phyloP scores from a whole-genome alignment of 345 rosid species.

The Corchorus capsularis region DNA sequence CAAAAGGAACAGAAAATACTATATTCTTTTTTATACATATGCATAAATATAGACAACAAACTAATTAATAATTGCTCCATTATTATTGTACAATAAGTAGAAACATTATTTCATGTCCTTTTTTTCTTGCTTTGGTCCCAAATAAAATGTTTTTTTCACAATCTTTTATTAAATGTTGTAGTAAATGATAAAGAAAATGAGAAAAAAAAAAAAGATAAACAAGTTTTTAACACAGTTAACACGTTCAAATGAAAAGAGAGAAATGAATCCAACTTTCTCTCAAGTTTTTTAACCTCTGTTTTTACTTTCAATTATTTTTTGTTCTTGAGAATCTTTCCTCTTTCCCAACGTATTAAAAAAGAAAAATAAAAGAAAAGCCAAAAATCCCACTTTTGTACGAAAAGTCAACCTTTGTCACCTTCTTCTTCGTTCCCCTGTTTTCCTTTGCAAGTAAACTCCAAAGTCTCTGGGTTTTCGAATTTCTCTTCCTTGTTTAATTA shows the following conservation, averaged over 20 bases:
- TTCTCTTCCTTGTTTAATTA: conserved; percentile 3
- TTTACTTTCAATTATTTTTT: background rate
- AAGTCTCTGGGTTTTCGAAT: background rate
- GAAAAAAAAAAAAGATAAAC: background rate
- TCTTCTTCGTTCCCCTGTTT: background rate
- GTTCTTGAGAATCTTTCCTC: background rate
- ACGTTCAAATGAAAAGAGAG: conserved; percentile 11
- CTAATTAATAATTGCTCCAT: background rate
- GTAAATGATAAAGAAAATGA: background rate
- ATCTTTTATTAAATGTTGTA: conserved; percentile 19
- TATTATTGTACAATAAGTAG: background rate
- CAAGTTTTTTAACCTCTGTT: background rate
- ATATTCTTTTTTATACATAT: too few species aligned
- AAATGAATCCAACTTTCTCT: conserved; percentile 10
- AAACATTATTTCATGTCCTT: background rate
- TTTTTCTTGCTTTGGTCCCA: background rate
- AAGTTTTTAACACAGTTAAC: conserved; percentile 6
- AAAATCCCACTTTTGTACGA: background rate
- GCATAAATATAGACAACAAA: background rate
- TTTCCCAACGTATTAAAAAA: background rate
- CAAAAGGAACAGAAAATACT: background rate
- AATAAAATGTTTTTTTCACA: background rate
- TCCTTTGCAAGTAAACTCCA: background rate
- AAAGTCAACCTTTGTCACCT: conserved; percentile 2
- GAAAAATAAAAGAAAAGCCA: background rate